A percentile compares a stretch with the other conserved stretches of the same genome.
Conservation (phyloP, 2,329 filamentous ascomycete genomes). For the Massarina eburnea region DNA sequence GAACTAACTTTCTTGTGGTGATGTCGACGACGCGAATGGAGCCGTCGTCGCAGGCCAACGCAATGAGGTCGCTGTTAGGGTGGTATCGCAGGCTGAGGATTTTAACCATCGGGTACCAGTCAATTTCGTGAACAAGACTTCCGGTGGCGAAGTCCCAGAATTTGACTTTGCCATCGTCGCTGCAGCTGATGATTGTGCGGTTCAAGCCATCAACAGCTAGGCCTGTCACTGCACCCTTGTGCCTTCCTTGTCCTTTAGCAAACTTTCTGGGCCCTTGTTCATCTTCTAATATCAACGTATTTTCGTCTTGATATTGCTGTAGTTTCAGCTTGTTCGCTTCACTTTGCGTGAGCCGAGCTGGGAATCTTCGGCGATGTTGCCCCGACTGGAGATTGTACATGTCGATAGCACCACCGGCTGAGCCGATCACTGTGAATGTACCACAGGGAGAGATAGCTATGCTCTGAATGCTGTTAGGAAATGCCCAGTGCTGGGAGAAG, state of each 20-base stretch:
- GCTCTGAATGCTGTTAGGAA: slow-evolving; percentile 54
- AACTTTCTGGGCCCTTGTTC: slow-evolving; percentile 43
- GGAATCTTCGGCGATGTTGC: slow-evolving; percentile 82
- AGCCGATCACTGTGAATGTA: slow-evolving; percentile 89
- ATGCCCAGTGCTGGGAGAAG: neutral
- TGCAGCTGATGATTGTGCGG: slow-evolving; percentile 80
- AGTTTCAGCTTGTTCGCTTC: slow-evolving; percentile 76
- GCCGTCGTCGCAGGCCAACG: slow-evolving; percentile 84
- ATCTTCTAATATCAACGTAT: slow-evolving; percentile 49
- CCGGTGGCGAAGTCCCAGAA: slow-evolving; percentile 97
- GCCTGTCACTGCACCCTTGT: slow-evolving; percentile 81
- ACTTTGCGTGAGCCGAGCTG: slow-evolving; percentile 72
- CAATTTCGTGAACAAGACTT: slow-evolving; percentile 74
- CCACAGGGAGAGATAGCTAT: slow-evolving; percentile 90
- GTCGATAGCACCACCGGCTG: slow-evolving; percentile 78
- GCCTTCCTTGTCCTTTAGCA: slow-evolving; percentile 64
- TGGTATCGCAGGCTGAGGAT: slow-evolving; percentile 81
- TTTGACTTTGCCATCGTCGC: slow-evolving; percentile 88
- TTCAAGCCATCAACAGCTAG: slow-evolving; percentile 89
- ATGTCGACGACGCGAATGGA: slow-evolving; percentile 88
- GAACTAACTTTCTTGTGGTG: slow-evolving; percentile 84
- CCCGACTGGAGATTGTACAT: slow-evolving; percentile 98
- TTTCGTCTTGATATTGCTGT: slow-evolving; percentile 59
- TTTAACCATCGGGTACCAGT: slow-evolving; percentile 77
- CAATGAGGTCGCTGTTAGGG: slow-evolving; percentile 78